phyloP scores from a whole-genome alignment of 352 stramenopile species.

The Phytophthora crassamura region DNA sequence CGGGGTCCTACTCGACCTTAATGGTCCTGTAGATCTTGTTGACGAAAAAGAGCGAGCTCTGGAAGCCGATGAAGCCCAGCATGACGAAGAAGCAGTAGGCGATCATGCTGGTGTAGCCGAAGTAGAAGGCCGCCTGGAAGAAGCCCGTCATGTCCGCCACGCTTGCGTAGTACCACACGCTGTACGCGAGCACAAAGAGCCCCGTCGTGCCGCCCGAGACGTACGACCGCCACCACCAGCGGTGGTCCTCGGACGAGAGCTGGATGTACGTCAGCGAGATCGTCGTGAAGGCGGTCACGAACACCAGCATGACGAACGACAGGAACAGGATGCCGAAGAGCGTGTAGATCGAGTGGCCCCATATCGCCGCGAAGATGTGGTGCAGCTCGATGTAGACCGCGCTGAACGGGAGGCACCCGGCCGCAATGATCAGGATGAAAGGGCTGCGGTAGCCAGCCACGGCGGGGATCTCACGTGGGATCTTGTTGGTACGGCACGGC shows the following conservation, averaged over 20 bases:
- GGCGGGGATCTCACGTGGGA: conserved; percentile 93
- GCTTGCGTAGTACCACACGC: conserved; percentile 96
- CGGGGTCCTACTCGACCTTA: conserved; percentile 92
- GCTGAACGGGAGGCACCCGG: conserved; percentile 97
- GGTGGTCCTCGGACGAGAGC: conserved; percentile 96
- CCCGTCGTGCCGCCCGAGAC: conserved; percentile 95
- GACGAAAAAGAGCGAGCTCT: conserved; percentile 95
- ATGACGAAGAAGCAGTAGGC: conserved; percentile 98
- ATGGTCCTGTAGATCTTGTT: conserved; percentile 98
- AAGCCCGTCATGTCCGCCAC: conserved; percentile 95
- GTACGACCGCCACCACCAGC: conserved; percentile 98
- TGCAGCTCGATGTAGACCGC: conserved; percentile 99
- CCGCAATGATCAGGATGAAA: conserved; percentile 90
- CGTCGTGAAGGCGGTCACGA: conserved; percentile 97
- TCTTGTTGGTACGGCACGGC: conserved; percentile 96
- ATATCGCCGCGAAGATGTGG: conserved; percentile 98
- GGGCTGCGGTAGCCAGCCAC: conserved; percentile 91
- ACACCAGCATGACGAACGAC: conserved; percentile 95
- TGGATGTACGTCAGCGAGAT: conserved; percentile 98
- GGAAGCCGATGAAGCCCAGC: conserved; percentile 96
- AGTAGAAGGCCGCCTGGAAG: conserved; percentile 97
- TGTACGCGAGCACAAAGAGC: conserved; percentile 97
- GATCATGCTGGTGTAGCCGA: conserved; percentile 98
- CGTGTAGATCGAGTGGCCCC: conserved; percentile 99
- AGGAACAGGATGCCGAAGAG: conserved; percentile 98